Base-by-base conservation (phyloP, 352 stramenopile species). In the Phytophthora citrophthora region DNA sequence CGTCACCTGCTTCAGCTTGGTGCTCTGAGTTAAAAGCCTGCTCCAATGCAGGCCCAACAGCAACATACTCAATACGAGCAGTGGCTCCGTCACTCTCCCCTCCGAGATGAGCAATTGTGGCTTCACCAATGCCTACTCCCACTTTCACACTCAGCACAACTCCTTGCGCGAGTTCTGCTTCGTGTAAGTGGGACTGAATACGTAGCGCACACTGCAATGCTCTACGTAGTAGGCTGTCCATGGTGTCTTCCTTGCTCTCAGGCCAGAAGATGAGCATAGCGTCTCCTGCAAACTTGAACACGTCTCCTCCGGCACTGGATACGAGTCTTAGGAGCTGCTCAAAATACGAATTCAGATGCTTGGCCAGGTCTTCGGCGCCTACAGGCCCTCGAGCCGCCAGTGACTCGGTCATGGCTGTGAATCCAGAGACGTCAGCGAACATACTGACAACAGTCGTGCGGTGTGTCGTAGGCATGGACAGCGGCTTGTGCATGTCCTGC, bases 261-360 rank as follows among this genome's bases (percentile, higher is more conserved):
- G 87, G 88, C 93, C 93, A 98, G 49, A 98, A 93, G 40, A 98
- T 94, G 54, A 98, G 91, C 83, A 98, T 92, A 15, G 95, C 95
- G 49, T 98, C 95, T n/a, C 95, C 95, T 11, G 95, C 95, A 63
- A 98, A 98, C 79, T 98, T 98, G 72, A 98, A 96, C 16, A 97
- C 90, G 72, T 97, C 91, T 40, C 90, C 87, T 8, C 79, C 78
- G 11, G 87, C 86, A 54, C 84, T 91, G 4, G 86, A 89, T n/a
- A 96, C 79, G 38, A 92, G 78, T 20, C 83, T 66, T 39, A 96
- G 55, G 7, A 96, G 70, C 74, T 96, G 88, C 60, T 95, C 83
- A 73, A 95, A 98, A 72, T 97, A 97, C 68, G 89, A 96, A 66
- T 98, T 98, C n/a, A 98, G 62, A 69, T 98, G 86, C 51, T 89